Base-by-base conservation (phyloP, 208 protist genomes). In the Herpetomonas tarakana region DNA sequence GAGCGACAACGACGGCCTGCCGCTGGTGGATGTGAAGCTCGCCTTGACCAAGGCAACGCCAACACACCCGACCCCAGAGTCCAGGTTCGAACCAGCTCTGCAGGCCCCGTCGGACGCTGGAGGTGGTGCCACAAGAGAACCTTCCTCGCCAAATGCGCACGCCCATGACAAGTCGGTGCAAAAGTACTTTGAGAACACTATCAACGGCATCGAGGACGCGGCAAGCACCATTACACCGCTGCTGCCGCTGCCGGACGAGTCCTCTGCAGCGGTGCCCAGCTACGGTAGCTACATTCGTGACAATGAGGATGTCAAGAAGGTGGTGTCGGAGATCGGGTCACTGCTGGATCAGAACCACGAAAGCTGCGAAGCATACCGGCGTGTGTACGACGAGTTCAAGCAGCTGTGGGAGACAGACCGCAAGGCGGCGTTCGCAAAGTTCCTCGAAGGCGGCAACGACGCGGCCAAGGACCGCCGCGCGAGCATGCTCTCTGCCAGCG, bases 351-450 rank as follows among this genome's bases (percentile, higher is more conserved):
- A 84, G 30, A 94, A 91, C 79, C 70, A 83, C 58, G 69, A 80
- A 45, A 68, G 74, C 11, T 97, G 91, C 64, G 80, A 95, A 54
- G 79, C 81, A 58, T 97, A 94, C 65, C 76, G 82, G 50, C 58
- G 81, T 21, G 55, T 73, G 9, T 97, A 95, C 78, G 78, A 91
- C 49, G 81, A 92, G 57, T 97, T 96, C 68, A 89, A 84, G 56
- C 81, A 91, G 51, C 78, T 98, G n/a, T 98, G 93, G 92, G 91
- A 92, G 56, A 83, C 59, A 27, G 90, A 97, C 71, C 74, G 88
- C 57, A 94, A 94, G 60, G 78, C 87, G 51, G 74, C 79, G 3
- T 98, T 98, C 62, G 65, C 73, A 52, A 66, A 77, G 50, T 98
- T 98, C 67, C 66, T 98, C 18, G 84, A 85, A 47, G 74, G 64